Base-by-base conservation (phyloP, 129 eudicot genomes). In the Oenanthe sinensis region DNA sequence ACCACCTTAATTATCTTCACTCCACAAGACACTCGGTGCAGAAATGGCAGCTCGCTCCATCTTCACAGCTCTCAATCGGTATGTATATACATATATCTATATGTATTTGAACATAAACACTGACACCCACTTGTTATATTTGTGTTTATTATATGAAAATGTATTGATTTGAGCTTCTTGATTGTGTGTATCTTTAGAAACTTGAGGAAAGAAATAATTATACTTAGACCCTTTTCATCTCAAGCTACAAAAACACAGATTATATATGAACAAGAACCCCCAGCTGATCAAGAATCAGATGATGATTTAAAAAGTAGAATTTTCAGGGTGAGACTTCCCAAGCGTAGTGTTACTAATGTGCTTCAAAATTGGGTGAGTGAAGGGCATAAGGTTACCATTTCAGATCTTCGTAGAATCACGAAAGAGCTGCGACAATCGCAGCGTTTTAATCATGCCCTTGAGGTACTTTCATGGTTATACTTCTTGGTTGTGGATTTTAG, bases 401-500 rank as follows among this genome's bases (percentile, higher is more conserved):
- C 88, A 15, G 96, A 94, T 76, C 97, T 94, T 69, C 91, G 98
- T 7, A 68, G 52, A 40, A 94, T 94, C 69, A 90, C 90, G 40
- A 91, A 80, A 70, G 97, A 94, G 3, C 93, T 94, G 30, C 87
- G 97, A 28, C 85, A 77, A 44, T 86, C 90, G 14, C 93, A 77
- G 46, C 97, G 98, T 37, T 90, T 79, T 81, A 94, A 94, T 84
- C 98, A 94, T 77, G 98, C 98, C 75, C 97, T 91, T 52, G 98
- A 94, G 98, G 98, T 48, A 30, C 70, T 13, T 39, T 69, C 19
- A 77, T 24, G 67, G 33, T 8, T 20, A 3, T 39, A 17, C 30
- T 26, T 47, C 44, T 30, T 28, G 36, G 22, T 85, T 74, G 13
- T 8, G 20, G 36, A n/a, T 58, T 28, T 76, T 68, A 12, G 33